Conservation (phyloP, 2,329 filamentous ascomycete genomes). For the Penicillium corylophilum region DNA sequence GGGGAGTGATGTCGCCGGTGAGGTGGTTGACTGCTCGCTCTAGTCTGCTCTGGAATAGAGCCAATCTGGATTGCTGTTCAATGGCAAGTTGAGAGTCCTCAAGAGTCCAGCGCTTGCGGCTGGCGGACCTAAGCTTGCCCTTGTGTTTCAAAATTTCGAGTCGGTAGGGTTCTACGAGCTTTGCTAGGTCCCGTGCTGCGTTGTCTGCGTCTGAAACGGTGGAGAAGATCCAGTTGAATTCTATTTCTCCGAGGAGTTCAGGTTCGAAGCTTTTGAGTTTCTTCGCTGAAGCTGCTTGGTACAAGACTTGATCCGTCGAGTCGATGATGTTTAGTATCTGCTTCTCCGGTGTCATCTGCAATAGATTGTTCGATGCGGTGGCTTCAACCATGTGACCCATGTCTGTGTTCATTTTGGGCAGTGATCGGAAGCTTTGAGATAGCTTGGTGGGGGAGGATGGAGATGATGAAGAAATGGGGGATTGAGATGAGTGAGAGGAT, state of each 20-base stretch:
- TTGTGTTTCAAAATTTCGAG: constrained; percentile 18
- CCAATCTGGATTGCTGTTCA: constrained; percentile 16
- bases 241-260: constrained; percentile 19
- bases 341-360: constrained; percentile 5
- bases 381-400: not conserved
- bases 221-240: constrained; percentile 25
- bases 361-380: constrained; percentile 1
- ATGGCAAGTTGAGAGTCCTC: constrained; percentile 15
- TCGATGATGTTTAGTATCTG: constrained; percentile 10
- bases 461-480: not conserved
- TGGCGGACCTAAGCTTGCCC: constrained; percentile 12
- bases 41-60: constrained; percentile 20
- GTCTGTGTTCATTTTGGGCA: not conserved
- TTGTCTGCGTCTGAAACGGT: constrained; percentile 35
- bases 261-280: constrained; percentile 8
- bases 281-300: constrained; percentile 5
- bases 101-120: constrained; percentile 21
- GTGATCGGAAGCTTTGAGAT: not conserved
- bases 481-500: not conserved
- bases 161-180: constrained; percentile 22
- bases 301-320: constrained; percentile 3
- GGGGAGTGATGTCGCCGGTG: not conserved
- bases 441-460: not conserved
- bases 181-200: constrained; percentile 30
- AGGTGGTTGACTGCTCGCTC: constrained; percentile 20